phyloP scores from a whole-genome alignment of 2,329 filamentous ascomycete genomes.

The Calycina herbarum region DNA sequence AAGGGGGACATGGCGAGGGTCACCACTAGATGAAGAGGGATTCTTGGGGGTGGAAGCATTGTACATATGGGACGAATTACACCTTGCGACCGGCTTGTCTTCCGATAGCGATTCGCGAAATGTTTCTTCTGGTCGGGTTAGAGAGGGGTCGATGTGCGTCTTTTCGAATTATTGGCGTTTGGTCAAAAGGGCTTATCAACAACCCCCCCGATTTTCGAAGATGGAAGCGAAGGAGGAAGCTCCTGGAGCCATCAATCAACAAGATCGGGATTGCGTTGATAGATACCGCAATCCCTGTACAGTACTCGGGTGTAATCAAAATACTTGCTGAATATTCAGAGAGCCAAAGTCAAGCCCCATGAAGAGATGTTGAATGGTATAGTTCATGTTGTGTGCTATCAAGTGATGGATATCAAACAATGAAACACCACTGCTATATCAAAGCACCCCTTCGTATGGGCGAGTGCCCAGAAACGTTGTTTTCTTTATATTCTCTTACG shows the following conservation, averaged over 20 bases:
- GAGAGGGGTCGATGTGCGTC: not conserved
- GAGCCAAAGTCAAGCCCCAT: too few species aligned
- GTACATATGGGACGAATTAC: conserved; percentile 42
- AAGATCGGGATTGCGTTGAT: not conserved
- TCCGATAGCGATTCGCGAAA: not conserved
- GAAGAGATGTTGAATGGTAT: too few species aligned
- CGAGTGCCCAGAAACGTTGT: too few species aligned
- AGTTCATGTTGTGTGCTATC: too few species aligned
- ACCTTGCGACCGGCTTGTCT: conserved; percentile 5
- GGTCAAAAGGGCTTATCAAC: not conserved
- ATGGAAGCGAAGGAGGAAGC: not conserved
- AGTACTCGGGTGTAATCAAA: not conserved
- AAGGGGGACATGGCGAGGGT: conserved; percentile 50
- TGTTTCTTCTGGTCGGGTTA: not conserved
- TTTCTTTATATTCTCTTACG: too few species aligned
- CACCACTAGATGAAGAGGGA: conserved; percentile 52
- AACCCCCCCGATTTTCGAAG: not conserved
- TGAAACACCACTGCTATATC: too few species aligned
- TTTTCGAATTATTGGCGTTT: not conserved
- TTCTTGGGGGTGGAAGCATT: conserved; percentile 21
- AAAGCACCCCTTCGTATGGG: too few species aligned
- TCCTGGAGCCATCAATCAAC: not conserved
- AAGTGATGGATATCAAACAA: too few species aligned
- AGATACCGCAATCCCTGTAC: conserved; percentile 1
- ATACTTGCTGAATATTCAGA: too few species aligned